Evolutionary conservation across 176 grass and related monocot species (phyloP).

Genomic region (Elymus sibiricus): DNA sequence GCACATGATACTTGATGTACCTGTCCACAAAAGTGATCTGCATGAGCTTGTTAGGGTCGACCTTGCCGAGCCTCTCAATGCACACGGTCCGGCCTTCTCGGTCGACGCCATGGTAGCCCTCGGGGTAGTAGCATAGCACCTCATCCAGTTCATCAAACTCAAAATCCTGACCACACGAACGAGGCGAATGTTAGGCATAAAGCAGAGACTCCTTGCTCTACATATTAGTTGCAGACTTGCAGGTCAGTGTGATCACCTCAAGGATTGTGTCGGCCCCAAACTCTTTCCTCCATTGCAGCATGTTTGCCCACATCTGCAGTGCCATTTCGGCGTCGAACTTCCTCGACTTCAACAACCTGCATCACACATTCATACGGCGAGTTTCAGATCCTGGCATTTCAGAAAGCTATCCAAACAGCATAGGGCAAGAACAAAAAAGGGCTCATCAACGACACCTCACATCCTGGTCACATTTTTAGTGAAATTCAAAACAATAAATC

Average conservation of each 20-base stretch:
- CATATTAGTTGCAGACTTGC: background rate
- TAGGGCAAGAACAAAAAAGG: background rate
- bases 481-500: no score
- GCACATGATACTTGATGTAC: conserved; percentile 98
- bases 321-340: conserved; percentile 85
- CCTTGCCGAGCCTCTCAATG: conserved; percentile 93
- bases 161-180: conserved; percentile 61
- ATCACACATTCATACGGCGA: background rate
- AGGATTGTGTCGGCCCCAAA: conserved; percentile 86
- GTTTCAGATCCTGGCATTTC: conserved; percentile 19
- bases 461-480: no score
- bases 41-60: conserved; percentile 86
- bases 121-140: conserved; percentile 77
- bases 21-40: conserved; percentile 78
- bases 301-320: conserved; percentile 91
- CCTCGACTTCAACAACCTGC: conserved; percentile 88
- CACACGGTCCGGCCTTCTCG: conserved; percentile 78
- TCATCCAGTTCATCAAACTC: conserved; percentile 81
- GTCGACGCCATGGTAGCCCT: conserved; percentile 93
- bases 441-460: no score
- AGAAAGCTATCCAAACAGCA: background rate
- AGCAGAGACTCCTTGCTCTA: background rate
- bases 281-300: conserved; percentile 93
- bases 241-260: conserved; percentile 47
- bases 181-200: background rate